Evolutionary conservation across 495 filamentous ascomycete genomes (phyloP), one percentile per base, ranked within the genome.

Genomic region (Aspergillus homomorphus): DNA sequence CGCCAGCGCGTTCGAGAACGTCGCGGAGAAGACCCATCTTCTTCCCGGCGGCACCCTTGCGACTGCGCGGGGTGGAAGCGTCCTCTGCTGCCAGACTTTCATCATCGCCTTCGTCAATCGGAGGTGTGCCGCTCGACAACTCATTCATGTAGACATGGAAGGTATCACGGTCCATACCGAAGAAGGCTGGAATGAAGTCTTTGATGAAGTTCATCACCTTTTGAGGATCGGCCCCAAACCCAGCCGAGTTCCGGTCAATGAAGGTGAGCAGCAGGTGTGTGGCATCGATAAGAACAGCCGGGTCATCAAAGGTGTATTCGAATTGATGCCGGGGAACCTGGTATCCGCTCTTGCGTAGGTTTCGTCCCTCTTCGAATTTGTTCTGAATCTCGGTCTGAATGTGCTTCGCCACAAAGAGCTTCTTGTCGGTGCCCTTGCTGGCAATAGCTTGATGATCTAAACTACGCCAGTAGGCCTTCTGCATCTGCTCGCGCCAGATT

Each of bases 361-460:
- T 88, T 56, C 85, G 83, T 62, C 91, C 86, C 66, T 96, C 90
- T 63, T 98, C 91, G 61, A 90, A 87, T 69, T 89, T 95, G 42
- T 86, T 87, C 65, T 90, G 88, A 63, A 97, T 90, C 53, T 93
- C 85, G 55, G 89, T 87, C 50, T 90, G 85, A 5, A 98, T 82
- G 55, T 88, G 85, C 76, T 97, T 98, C 0, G 87, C 83, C 45
- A 90, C 84, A 54, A 96, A 92, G 54, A 90, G 86, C 49, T 91
- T 90, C 78, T 96, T 96, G 74, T 98, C 93, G 10, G 80, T 83
- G 28, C 79, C 77, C 73, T 92, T 96, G 62, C 87, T 87, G 38
- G 87, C 86, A 58, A 96, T 90, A 14, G 90, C 89, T 79, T 96
- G 93, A 66, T 98, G 95, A 61, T 99, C 95, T 50, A 99, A 83